Conservation (phyloP, 345 rosid genomes). For the Linum tenue region DNA sequence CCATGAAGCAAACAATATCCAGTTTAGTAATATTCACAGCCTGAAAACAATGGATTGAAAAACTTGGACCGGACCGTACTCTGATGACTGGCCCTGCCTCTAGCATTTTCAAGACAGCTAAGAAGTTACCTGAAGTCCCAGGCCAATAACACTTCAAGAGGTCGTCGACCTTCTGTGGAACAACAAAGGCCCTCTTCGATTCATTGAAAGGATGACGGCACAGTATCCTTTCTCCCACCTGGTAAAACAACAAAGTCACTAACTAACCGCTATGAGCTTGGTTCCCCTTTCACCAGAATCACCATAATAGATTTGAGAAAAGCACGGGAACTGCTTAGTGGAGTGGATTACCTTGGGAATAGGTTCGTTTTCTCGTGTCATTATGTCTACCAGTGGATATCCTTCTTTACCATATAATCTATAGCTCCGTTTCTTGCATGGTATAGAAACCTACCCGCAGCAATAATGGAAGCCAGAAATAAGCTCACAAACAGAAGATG, state of each 20-base stretch:
- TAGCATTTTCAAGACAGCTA: background rate
- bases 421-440: constrained; percentile 71
- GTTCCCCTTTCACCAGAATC: background rate
- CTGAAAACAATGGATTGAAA: background rate
- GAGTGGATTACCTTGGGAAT: constrained; percentile 58
- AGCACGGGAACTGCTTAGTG: background rate
- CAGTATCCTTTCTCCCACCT: constrained; percentile 79
- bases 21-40: background rate
- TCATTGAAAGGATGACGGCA: constrained; percentile 98
- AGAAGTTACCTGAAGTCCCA: constrained; percentile 52
- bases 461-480: constrained; percentile 1
- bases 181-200: constrained; percentile 92
- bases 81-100: background rate
- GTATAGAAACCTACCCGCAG: constrained; percentile 66
- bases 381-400: constrained; percentile 85
- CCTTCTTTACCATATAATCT: constrained; percentile 88
- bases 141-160: constrained; percentile 91
- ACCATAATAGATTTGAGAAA: background rate
- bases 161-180: constrained; percentile 84
- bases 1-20: constrained; percentile 8
- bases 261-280: no score
- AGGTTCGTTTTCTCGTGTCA: constrained; percentile 87
- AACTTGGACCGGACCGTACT: no score
- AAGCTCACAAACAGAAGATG: background rate
- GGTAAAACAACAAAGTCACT: constrained; percentile 3